Evolutionary conservation across 352 stramenopile species (phyloP).

Genomic region (Pythium phragmitis): DNA sequence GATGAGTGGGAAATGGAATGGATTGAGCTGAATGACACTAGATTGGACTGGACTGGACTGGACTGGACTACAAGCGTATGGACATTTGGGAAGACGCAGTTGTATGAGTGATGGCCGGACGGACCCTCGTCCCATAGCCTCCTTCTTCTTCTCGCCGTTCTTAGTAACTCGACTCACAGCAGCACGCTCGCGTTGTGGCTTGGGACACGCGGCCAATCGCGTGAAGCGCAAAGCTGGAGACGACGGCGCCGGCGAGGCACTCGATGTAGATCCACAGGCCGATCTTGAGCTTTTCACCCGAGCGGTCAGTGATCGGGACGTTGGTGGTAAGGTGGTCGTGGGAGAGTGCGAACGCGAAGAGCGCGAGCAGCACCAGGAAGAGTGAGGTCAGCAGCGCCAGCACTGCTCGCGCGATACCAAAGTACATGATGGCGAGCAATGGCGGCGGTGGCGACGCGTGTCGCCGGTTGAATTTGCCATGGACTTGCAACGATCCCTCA

Average conservation of each 20-base stretch:
- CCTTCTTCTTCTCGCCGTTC: neutral
- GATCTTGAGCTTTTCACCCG: conserved; percentile 22
- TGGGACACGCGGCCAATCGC: conserved; percentile 41
- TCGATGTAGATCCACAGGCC: conserved; percentile 9
- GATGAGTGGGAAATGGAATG: neutral
- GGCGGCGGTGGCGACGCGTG: neutral
- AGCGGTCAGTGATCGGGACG: conserved; percentile 21
- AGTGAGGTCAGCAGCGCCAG: conserved; percentile 36
- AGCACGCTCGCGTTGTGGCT: conserved; percentile 55
- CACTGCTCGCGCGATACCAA: conserved; percentile 42
- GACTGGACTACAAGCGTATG: neutral
- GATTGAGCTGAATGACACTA: no score
- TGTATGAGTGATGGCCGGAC: conserved; percentile 4
- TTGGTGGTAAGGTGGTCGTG: conserved; percentile 25
- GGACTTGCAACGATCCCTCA: neutral
- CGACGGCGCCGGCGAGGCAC: conserved; percentile 1
- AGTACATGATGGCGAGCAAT: conserved; percentile 44
- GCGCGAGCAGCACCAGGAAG: conserved; percentile 28
- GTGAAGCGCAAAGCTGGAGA: conserved; percentile 23
- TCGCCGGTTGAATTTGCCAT: neutral
- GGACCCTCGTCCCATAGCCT: conserved; percentile 2
- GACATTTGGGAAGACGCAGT: neutral
- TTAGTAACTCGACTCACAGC: conserved; percentile 32
- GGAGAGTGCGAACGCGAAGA: conserved; percentile 37
- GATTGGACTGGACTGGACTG: neutral